Percentiles rank a stretch among this genome's conserved stretches.
Conservation (phyloP, 1,284 basidiomycete species). For the Amylostereum chailletii region DNA sequence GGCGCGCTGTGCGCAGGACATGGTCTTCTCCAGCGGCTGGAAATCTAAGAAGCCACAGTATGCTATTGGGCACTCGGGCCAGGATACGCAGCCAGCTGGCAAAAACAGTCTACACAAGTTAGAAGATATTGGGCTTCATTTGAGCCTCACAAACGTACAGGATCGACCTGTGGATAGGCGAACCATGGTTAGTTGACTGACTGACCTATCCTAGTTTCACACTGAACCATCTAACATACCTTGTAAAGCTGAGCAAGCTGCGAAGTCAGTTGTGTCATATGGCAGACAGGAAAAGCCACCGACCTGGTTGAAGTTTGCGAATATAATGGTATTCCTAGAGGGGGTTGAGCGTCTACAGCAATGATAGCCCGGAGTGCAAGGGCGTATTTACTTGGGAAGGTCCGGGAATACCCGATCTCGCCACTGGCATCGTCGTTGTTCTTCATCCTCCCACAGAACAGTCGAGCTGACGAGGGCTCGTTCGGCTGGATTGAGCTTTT, state of each 20-base stretch:
- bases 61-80: constrained; percentile 38
- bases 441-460: constrained; percentile 39
- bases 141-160: no score
- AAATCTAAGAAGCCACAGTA: constrained; percentile 57
- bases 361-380: not conserved
- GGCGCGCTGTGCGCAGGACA: constrained; percentile 35
- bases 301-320: constrained; percentile 59
- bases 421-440: constrained; percentile 33
- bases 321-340: constrained; percentile 39
- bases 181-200: constrained; percentile 15
- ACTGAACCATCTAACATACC: constrained; percentile 16
- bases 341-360: not conserved
- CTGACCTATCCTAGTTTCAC: constrained; percentile 19
- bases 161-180: no score
- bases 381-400: constrained; percentile 29
- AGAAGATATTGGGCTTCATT: not conserved
- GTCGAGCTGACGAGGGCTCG: constrained; percentile 15
- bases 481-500: constrained; percentile 17
- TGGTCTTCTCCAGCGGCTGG: constrained; percentile 48
- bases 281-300: constrained; percentile 6
- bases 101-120: constrained; percentile 29
- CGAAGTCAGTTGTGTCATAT: constrained; percentile 11
- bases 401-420: constrained; percentile 38
- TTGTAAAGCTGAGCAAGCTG: constrained; percentile 35
- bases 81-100: constrained; percentile 50